A percentile compares a stretch with the other conserved stretches of the same genome.
Conservation (phyloP, 441 rosid species). For the Biscutella auriculata region DNA sequence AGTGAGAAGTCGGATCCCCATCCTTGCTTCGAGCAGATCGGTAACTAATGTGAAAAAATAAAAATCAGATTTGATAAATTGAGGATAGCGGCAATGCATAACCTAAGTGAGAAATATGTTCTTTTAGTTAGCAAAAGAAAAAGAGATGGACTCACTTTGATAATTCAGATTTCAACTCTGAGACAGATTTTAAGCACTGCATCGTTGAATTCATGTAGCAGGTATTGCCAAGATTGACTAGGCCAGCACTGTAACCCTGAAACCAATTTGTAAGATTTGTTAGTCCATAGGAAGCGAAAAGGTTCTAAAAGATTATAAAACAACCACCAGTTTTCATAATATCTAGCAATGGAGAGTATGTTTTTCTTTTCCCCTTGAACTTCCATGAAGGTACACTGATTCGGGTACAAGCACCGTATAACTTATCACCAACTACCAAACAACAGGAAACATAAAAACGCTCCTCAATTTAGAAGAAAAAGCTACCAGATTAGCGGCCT, state of each 20-base stretch:
- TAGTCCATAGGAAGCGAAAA: neutral
- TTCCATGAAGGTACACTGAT: neutral
- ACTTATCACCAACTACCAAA: neutral
- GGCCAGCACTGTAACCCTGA: slow-evolving; percentile 9
- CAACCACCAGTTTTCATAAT: neutral
- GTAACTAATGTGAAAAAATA: slow-evolving; percentile 36
- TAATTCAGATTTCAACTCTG: slow-evolving; percentile 9
- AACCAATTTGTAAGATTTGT: neutral
- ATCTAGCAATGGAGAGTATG: slow-evolving; percentile 7
- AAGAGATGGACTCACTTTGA: neutral
- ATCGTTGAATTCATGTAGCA: slow-evolving; percentile 5
- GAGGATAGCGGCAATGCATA: neutral
- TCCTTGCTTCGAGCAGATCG: slow-evolving; percentile 43
- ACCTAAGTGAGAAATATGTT: neutral
- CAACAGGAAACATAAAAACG: neutral
- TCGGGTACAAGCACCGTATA: neutral
- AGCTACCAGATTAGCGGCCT: slow-evolving; percentile 49
- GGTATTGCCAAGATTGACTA: slow-evolving; percentile 7
- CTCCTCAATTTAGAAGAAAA: neutral
- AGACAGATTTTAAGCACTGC: slow-evolving; percentile 11
- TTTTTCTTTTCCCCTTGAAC: slow-evolving; percentile 28
- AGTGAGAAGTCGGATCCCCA: slow-evolving; percentile 76
- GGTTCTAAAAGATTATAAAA: neutral
- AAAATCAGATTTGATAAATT: neutral
- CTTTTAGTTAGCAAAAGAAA: neutral